Evolutionary conservation across 148 eudicot species (phyloP).

Genomic region (Chenopodium quinoa): DNA sequence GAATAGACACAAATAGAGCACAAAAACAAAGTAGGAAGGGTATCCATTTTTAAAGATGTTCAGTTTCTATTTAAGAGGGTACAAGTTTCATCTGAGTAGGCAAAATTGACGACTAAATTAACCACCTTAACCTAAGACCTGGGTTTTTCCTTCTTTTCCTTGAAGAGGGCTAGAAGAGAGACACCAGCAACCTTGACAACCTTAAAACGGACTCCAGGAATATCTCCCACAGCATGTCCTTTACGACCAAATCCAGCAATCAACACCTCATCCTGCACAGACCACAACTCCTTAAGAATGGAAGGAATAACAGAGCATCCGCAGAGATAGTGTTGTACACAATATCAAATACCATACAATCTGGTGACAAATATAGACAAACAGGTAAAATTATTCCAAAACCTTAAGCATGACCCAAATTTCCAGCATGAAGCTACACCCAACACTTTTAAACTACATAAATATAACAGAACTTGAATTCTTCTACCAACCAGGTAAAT

Average conservation of each 20-base stretch:
- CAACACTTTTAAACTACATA: too few relatives aligned
- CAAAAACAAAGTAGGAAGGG: conserved; percentile 4
- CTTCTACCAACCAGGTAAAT: neutral
- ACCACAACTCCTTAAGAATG: neutral
- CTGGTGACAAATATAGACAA: neutral
- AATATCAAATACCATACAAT: neutral
- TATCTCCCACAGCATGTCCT: conserved; percentile 98
- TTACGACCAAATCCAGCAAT: conserved; percentile 96
- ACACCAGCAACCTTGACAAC: conserved; percentile 98
- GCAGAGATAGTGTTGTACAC: neutral
- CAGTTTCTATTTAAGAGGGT: neutral
- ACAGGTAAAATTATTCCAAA: too few relatives aligned
- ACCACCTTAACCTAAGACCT: conserved; percentile 50
- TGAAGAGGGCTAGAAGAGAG: conserved; percentile 90
- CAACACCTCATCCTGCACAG: conserved; percentile 79
- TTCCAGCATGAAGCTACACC: neutral
- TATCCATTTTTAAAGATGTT: neutral
- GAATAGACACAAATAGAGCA: neutral
- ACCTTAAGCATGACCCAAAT: neutral
- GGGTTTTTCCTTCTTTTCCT: conserved; percentile 96
- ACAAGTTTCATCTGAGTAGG: neutral
- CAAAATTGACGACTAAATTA: neutral
- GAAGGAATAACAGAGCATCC: neutral
- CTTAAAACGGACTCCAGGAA: conserved; percentile 97
- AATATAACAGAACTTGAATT: neutral